Evolutionary conservation across 1,139 yeast genomes (phyloP).

Genomic region (Saccharomycopsis hybrid): DNA sequence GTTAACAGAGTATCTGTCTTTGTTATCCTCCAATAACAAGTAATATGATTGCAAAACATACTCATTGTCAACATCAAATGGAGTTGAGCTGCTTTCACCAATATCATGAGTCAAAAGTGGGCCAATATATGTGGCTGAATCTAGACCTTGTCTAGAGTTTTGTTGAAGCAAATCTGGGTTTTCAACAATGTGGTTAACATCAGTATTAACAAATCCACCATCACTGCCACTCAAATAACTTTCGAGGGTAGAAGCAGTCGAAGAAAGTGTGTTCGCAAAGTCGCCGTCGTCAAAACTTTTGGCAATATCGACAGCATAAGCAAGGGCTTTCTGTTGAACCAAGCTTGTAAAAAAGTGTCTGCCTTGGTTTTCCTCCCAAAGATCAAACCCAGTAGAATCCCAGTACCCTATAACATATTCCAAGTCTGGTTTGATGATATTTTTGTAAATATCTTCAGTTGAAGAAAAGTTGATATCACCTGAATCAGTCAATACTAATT

Average conservation of each 20-base stretch:
- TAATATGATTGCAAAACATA: slow-evolving; percentile 51
- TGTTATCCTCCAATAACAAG: slow-evolving; percentile 60
- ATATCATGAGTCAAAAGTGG: slow-evolving; percentile 57
- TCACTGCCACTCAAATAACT: slow-evolving; percentile 29
- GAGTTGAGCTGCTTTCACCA: slow-evolving; percentile 30
- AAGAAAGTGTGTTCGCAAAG: slow-evolving; percentile 24
- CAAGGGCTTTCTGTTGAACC: slow-evolving; percentile 65
- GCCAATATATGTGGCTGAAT: slow-evolving; percentile 71
- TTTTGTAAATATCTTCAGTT: slow-evolving; percentile 35
- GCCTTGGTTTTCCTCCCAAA: slow-evolving; percentile 86
- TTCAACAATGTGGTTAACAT: slow-evolving; percentile 58
- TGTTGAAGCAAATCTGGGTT: slow-evolving; percentile 43
- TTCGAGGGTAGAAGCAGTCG: neutral
- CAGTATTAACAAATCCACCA: slow-evolving; percentile 40
- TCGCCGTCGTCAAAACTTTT: slow-evolving; percentile 31
- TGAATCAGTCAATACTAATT: slow-evolving; percentile 22
- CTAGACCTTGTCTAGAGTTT: slow-evolving; percentile 60
- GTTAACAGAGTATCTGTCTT: slow-evolving; percentile 69
- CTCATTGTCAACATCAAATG: slow-evolving; percentile 53
- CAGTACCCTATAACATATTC: slow-evolving; percentile 58
- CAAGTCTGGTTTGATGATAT: slow-evolving; percentile 65
- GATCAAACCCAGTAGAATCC: slow-evolving; percentile 64
- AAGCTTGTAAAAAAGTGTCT: slow-evolving; percentile 73
- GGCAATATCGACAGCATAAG: slow-evolving; percentile 49
- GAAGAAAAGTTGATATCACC: neutral